Evolutionary conservation across 2,329 filamentous ascomycete genomes (phyloP).

Genomic region (Gaeumannomyces sp.): DNA sequence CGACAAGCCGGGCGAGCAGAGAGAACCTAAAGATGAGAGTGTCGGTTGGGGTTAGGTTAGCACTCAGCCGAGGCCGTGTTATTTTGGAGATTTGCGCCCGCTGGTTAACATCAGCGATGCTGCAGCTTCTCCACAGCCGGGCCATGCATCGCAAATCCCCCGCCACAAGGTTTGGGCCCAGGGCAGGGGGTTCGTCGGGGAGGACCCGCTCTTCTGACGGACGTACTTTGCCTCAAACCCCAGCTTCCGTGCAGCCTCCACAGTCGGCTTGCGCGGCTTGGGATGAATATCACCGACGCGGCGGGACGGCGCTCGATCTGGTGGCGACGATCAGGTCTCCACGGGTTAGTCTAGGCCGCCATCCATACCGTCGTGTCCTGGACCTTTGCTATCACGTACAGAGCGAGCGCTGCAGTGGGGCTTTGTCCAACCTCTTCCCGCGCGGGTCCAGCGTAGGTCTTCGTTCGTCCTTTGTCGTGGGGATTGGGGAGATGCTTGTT

Average conservation of each 20-base stretch:
- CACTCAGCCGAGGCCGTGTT: not conserved
- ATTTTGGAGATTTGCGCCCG: not conserved
- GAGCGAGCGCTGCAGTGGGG: not conserved
- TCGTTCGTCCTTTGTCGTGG: not conserved
- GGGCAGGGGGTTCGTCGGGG: not conserved
- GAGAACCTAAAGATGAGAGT: not conserved
- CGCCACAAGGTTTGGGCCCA: not conserved
- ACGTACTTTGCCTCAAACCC: not conserved
- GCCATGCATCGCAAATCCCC: constrained; percentile 1
- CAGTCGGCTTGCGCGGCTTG: constrained; percentile 11
- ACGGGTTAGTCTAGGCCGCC: not conserved
- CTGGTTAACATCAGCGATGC: not conserved
- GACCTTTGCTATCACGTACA: not conserved
- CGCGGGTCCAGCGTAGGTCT: no score
- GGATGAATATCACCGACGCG: not conserved
- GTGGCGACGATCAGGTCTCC: not conserved
- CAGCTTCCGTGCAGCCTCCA: not conserved
- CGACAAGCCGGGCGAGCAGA: not conserved
- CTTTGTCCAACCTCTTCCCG: not conserved
- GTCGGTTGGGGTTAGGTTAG: not conserved
- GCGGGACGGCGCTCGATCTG: not conserved
- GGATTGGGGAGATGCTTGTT: not conserved
- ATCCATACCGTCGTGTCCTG: not conserved
- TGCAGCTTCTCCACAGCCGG: constrained; percentile 2
- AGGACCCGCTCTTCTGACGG: not conserved